A percentile compares a stretch with the other conserved stretches of the same genome.
phyloP scores from a whole-genome alignment of 1,284 basidiomycete species.

The Cerioporus squamosus region DNA sequence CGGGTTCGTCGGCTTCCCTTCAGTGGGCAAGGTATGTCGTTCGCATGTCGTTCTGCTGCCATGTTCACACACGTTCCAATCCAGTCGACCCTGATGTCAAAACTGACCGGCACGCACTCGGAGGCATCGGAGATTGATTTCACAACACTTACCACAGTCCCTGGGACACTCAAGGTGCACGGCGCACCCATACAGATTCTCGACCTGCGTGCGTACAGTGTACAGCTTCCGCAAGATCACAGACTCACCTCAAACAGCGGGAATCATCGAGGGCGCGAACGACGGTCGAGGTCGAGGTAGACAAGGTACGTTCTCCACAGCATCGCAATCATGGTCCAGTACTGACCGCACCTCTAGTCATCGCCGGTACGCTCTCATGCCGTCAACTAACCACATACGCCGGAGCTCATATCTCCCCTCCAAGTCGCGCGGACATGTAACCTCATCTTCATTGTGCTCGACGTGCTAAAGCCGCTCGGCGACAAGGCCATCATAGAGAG shows the following conservation, averaged over 20 bases:
- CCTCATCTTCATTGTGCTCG: slow-evolving; percentile 98
- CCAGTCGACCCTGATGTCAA: slow-evolving; percentile 97
- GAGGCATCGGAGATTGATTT: slow-evolving; percentile 99
- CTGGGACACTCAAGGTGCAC: slow-evolving; percentile 93
- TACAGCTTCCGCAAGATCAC: slow-evolving; percentile 12
- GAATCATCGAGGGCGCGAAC: slow-evolving; percentile 99
- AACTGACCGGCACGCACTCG: slow-evolving; percentile 96
- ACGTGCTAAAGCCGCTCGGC: slow-evolving; percentile 95
- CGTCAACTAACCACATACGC: neutral
- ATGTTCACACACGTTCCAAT: slow-evolving; percentile 14
- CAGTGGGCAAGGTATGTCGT: slow-evolving; percentile 77
- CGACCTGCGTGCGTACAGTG: slow-evolving; percentile 71
- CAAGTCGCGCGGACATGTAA: slow-evolving; percentile 96
- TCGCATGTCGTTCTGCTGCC: slow-evolving; percentile 36
- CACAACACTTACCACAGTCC: slow-evolving; percentile 92
- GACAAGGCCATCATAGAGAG: slow-evolving; percentile 93
- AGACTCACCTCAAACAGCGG: slow-evolving; percentile 59
- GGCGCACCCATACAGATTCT: slow-evolving; percentile 93
- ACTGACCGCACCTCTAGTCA: slow-evolving; percentile 49
- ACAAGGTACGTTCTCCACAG: slow-evolving; percentile 65
- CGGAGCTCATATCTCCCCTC: neutral
- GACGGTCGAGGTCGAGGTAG: slow-evolving; percentile 98
- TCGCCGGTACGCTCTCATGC: slow-evolving; percentile 67
- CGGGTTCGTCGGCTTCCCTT: slow-evolving; percentile 92
- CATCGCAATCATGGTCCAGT: slow-evolving; percentile 1